These are phyloP conservation scores for Entrophospora sp. DNA, from an alignment of 192 early-diverging fungal species.

Conservation along the genomic window DNA sequence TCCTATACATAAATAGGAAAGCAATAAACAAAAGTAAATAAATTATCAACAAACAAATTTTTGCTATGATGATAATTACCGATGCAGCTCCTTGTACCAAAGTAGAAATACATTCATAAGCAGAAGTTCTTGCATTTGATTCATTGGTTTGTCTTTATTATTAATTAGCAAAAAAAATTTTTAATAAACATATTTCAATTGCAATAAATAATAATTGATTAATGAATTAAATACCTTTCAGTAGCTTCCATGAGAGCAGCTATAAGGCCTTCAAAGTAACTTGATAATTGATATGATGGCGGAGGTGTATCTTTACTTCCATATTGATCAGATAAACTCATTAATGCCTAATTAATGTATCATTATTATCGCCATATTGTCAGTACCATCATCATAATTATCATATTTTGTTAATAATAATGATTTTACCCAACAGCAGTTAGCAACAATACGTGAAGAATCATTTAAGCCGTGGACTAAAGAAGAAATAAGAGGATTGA, in stretches of 20 bases:
- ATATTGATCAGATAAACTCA: conserved; percentile 84
- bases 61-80: conserved; percentile 24
- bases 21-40: too few species aligned
- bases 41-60: too few species aligned
- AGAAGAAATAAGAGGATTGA: conserved; percentile 63
- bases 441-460: conserved; percentile 79
- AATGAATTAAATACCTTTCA: conserved; percentile 45
- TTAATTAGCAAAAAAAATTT: background rate
- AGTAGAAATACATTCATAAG: conserved; percentile 88
- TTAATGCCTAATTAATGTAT: conserved; percentile 54
- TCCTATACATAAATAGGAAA: conserved; percentile 48
- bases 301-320: conserved; percentile 43
- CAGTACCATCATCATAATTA: too few species aligned
- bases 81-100: conserved; percentile 61
- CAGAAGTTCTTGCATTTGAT: conserved; percentile 80
- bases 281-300: conserved; percentile 63
- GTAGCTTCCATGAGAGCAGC: conserved; percentile 67
- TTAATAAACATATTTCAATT: background rate
- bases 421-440: conserved; percentile 80
- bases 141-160: conserved; percentile 50
- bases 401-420: too few species aligned
- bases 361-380: too few species aligned
- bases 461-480: conserved; percentile 80
- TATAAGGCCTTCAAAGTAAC: conserved; percentile 80
- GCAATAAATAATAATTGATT: background rate